Evolutionary conservation across 495 filamentous ascomycete genomes (phyloP).

Genomic region (Saxophila tyrrhenica): DNA sequence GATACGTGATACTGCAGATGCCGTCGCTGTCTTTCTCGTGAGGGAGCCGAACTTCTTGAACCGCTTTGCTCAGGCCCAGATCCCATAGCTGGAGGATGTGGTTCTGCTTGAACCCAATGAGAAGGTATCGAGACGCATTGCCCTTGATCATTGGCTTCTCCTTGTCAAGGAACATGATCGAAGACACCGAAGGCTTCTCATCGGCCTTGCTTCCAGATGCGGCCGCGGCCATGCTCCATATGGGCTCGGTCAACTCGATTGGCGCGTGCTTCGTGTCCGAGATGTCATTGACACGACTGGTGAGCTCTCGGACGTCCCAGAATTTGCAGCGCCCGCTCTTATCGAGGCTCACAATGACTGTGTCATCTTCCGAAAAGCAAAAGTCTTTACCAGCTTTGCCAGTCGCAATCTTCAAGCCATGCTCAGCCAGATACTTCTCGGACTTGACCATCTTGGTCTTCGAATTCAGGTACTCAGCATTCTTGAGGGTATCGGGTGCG

Average conservation of each 20-base stretch:
- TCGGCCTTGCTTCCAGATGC: conserved; percentile 34
- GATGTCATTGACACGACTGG: conserved; percentile 41
- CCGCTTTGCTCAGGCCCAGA: conserved; percentile 83
- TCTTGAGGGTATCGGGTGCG: conserved; percentile 64
- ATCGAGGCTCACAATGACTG: conserved; percentile 85
- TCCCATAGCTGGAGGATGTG: conserved; percentile 99
- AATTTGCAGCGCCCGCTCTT: conserved; percentile 91
- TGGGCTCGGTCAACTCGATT: conserved; percentile 62
- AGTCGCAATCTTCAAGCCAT: conserved; percentile 79
- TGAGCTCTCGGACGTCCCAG: conserved; percentile 83
- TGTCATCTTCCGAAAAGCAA: conserved; percentile 91
- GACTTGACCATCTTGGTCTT: conserved; percentile 61
- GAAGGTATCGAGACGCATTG: conserved; percentile 78
- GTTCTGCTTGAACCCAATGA: conserved; percentile 98
- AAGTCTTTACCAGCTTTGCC: conserved; percentile 99
- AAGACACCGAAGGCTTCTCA: conserved; percentile 91
- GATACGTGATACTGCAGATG: conserved; percentile 90
- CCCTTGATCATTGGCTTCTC: conserved; percentile 77
- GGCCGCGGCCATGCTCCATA: conserved; percentile 28
- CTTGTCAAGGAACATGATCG: conserved; percentile 92
- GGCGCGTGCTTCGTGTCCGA: conserved; percentile 38
- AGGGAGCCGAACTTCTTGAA: conserved; percentile 92
- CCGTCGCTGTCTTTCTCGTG: conserved; percentile 95
- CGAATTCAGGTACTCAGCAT: conserved; percentile 53
- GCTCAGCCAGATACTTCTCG: conserved; percentile 75